Evolutionary conservation across 2,329 filamentous ascomycete species (phyloP), one percentile per base, ranked within the genome.

Genomic region (Hymenoscyphus linearis): DNA sequence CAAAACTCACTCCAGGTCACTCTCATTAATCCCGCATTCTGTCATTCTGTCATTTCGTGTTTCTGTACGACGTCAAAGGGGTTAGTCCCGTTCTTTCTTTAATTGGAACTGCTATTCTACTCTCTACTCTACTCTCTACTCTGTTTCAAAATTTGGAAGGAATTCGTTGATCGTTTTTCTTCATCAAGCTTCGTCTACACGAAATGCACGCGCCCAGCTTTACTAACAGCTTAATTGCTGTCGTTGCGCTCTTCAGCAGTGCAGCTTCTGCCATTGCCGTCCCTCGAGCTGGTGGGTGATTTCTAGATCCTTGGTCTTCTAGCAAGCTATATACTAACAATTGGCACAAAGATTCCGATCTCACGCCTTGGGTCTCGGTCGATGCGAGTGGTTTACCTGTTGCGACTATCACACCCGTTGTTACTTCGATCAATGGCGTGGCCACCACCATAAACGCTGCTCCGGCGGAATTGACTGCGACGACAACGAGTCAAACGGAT

Each of bases 311-410:
- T 27, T 18, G 13, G n/a, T 35, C 3, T 16, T 22, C 54, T 2
- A 34, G 5, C n/a, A 14, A 16, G 16, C 7, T 52, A 35, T 18
- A 34, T 13, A 31, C 37, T 50, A 35, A 44, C 31, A 35, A 6
- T 50, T 16, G 26, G 6, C 34, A 58, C 59, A 22, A 60, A 22
- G 55, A 60, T 54, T 47, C 52, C 9, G 54, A 25, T 16, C 60
- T 70, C 14, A 58, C 64, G 44, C 67, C 69, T 18, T 72, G 66
- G 67, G 64, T 72, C 16, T 67, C 69, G 4, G 66, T 71, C 27
- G 62, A 68, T 62, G 62, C 63, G n/a, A 69, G 63, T 58, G 69
- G 68, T 14, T 35, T 59, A 22, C 63, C 64, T 26, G 60, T 65
- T 1, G 67, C 70, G 22, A 72, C 69, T 2, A 64, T 69, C 31